phyloP scores from a whole-genome alignment of 1,284 basidiomycete genomes.

The Cutaneotrichosporon arboriforme region DNA sequence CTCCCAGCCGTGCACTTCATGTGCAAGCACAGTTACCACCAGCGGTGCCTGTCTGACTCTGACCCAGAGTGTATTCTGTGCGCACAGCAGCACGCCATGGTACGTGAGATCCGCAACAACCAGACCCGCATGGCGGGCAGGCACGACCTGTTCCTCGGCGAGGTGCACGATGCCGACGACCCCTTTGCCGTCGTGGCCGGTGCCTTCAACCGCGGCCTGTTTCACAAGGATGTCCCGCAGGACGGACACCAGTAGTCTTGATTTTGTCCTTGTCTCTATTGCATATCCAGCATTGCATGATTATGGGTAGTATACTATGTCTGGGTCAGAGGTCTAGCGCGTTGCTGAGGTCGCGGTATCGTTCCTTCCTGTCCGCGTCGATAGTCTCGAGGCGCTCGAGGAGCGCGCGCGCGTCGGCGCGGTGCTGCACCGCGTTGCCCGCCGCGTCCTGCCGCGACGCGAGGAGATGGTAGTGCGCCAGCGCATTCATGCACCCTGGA shows the following conservation, averaged over 20 bases:
- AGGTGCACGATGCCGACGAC: conserved; percentile 75
- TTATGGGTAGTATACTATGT: background rate
- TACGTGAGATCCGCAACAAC: conserved; percentile 77
- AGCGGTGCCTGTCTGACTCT: conserved; percentile 75
- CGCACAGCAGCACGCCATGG: conserved; percentile 75
- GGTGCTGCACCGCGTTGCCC: conserved; percentile 2
- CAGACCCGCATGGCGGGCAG: conserved; percentile 76
- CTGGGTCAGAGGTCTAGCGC: too few species aligned
- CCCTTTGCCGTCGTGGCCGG: conserved; percentile 75
- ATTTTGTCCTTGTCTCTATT: background rate
- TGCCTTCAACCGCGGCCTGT: conserved; percentile 69
- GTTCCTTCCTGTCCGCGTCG: conserved; percentile 41
- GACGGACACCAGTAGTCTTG: background rate
- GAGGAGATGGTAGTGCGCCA: conserved; percentile 65
- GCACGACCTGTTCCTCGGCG: conserved; percentile 80
- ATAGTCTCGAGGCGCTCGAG: conserved; percentile 37
- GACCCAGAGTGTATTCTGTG: conserved; percentile 86
- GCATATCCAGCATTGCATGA: conserved; percentile 13
- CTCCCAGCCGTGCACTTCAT: conserved; percentile 93
- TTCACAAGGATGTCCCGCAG: conserved; percentile 15
- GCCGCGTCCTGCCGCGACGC: conserved; percentile 20
- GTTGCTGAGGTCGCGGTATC: conserved; percentile 40
- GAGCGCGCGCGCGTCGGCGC: conserved; percentile 28
- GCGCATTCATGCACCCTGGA: conserved; percentile 84
- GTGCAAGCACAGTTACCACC: conserved; percentile 97